phyloP scores from a whole-genome alignment of 2,329 filamentous ascomycete species.

The Colletotrichum gigasporum region DNA sequence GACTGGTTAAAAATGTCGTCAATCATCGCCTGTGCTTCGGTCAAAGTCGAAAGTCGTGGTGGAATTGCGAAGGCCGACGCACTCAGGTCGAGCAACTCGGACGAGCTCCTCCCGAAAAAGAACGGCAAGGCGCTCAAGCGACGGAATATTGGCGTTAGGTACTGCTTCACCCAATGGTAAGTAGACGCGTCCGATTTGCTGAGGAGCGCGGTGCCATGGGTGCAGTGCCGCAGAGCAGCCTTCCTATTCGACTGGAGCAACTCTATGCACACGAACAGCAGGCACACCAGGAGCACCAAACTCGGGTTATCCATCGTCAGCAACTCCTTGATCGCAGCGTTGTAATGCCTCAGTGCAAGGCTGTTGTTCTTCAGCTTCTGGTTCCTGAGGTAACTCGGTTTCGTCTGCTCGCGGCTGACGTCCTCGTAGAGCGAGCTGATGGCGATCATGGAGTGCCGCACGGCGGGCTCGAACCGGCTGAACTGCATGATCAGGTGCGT shows the following conservation, averaged over 20 bases:
- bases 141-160: constrained; percentile 11
- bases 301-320: constrained; percentile 37
- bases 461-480: constrained; percentile 53
- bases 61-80: neutral
- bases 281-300: constrained; percentile 53
- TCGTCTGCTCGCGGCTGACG: neutral
- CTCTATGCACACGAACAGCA: constrained; percentile 63
- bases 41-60: constrained; percentile 20
- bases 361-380: neutral
- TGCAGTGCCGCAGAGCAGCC: constrained; percentile 46
- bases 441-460: constrained; percentile 60
- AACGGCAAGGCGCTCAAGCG: neutral
- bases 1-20: constrained; percentile 39
- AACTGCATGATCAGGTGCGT: constrained; percentile 54
- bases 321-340: constrained; percentile 36
- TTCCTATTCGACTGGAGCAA: constrained; percentile 58
- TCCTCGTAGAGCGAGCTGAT: constrained; percentile 57
- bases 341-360: constrained; percentile 37
- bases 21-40: constrained; percentile 42
- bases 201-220: constrained; percentile 19
- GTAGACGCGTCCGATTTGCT: neutral
- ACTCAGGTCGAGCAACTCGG: constrained; percentile 26
- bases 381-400: neutral
- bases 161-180: neutral
- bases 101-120: neutral